Evolutionary conservation across 768 basidiomycete species (phyloP), one percentile per base, ranked within the genome.

Genomic region (Leccinum subgranulosum): DNA sequence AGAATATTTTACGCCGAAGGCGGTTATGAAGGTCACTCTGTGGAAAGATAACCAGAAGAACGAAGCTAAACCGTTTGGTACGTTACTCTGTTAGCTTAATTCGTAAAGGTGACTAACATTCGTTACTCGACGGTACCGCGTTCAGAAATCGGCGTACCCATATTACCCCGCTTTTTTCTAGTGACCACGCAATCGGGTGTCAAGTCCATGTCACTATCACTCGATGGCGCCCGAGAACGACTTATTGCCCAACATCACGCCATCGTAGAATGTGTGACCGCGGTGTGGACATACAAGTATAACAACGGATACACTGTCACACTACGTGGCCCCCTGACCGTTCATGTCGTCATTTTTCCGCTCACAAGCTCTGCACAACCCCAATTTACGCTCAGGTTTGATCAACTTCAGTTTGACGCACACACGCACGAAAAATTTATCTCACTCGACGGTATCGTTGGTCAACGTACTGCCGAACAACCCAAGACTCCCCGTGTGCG

Each of bases 171-270:
- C 27, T 93, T 93, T 73, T 91, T 92, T 75, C 81, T 90, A 31
- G 89, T 91, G 19, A 91, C 89, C 0, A 86, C 86, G 2, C 88
- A 90, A 68, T 90, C 91, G 4, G 92, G 91, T 27, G 91, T 93
- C 52, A 85, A 85, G 60, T 88, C 88, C 5, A 92, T 93, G 88
- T 81, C 84, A 14, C 72, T 93, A n/a, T 81, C 84, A 2, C 76
- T 93, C 23, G 88, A 92, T 64, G 88, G 87, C 41, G 89, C 87
- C 1, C 82, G 85, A 14, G 92, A 94, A 66, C 79, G 88, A 55
- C 74, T 73, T n/a, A 74, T 80, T 8, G 79, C 79, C 54, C 77
- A 78, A 53, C 63, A 66, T 29, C 75, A 75, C 33, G 73, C 73
- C 11, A 71, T 87, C 55, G 81, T 93, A 15, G 89, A 92, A 69